Conservation (phyloP, 2,329 filamentous ascomycete species). For the Verticillium tricorpus region DNA sequence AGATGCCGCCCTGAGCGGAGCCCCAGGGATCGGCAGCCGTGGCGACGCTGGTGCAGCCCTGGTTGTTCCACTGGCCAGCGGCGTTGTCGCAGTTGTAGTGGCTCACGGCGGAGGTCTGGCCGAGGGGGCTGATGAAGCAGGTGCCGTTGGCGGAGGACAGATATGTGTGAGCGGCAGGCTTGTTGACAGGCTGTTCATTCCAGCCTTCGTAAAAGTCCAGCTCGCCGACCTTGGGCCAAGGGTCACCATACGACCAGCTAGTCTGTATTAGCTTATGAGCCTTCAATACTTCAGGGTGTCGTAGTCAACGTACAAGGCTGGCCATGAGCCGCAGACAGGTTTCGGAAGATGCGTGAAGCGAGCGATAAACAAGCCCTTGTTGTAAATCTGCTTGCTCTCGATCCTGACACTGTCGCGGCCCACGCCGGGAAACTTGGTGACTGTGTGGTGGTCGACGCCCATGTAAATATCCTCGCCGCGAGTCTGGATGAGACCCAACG, state of each 20-base stretch:
- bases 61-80: conserved; percentile 27
- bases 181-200: conserved; percentile 45
- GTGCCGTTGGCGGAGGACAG: conserved; percentile 23
- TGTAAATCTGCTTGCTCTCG: conserved; percentile 58
- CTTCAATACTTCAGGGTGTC: neutral
- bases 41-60: conserved; percentile 37
- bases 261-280: neutral
- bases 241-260: conserved; percentile 43
- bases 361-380: conserved; percentile 63
- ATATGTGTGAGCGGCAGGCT: conserved; percentile 55
- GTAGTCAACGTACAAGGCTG: conserved; percentile 50
- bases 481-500: conserved; percentile 27
- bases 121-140: conserved; percentile 26
- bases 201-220: conserved; percentile 66
- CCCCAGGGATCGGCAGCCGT: conserved; percentile 30
- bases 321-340: conserved; percentile 63
- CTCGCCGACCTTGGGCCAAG: conserved; percentile 60
- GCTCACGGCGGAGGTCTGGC: conserved; percentile 24
- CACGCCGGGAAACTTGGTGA: conserved; percentile 15
- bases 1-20: conserved; percentile 32
- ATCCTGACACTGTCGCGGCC: conserved; percentile 58
- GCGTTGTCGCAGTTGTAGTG: conserved; percentile 36
- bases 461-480: conserved; percentile 30
- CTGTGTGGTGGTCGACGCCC: conserved; percentile 27
- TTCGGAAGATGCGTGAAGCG: conserved; percentile 60